Evolutionary conservation across 805 yeast species (phyloP).

Genomic region (Candida railenensis): DNA sequence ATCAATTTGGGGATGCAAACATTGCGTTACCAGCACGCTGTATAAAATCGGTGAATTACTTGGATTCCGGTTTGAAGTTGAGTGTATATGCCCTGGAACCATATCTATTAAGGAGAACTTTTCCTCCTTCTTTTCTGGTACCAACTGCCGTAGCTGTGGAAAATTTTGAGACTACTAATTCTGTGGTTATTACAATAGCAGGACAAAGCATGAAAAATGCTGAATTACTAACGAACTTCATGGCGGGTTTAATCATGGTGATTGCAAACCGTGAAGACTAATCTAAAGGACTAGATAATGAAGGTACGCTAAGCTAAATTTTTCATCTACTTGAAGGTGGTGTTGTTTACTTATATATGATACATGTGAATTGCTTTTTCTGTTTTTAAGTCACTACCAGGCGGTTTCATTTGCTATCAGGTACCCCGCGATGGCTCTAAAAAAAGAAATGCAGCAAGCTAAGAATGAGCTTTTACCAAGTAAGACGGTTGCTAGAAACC

Average conservation of each 20-base stretch:
- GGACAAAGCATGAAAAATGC: constrained; percentile 5
- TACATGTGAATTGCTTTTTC: neutral
- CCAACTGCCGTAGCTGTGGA: constrained; percentile 3
- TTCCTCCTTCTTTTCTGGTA: constrained; percentile 1
- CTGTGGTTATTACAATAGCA: constrained; percentile 3
- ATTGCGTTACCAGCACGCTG: neutral
- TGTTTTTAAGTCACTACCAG: neutral
- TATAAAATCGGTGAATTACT: neutral
- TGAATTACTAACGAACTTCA: constrained; percentile 5
- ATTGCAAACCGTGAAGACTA: too few relatives aligned
- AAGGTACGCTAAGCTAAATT: too few relatives aligned
- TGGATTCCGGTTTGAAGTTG: constrained; percentile 1
- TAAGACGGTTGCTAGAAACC: too few relatives aligned
- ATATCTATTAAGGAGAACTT: neutral
- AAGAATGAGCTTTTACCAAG: neutral
- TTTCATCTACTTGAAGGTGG: too few relatives aligned
- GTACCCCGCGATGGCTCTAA: neutral
- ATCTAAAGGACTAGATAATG: too few relatives aligned
- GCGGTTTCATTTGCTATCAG: neutral
- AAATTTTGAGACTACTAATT: constrained; percentile 2
- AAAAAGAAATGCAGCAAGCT: neutral
- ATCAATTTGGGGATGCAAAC: too few relatives aligned
- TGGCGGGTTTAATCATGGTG: neutral
- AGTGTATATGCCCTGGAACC: constrained; percentile 1
- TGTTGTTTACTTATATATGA: neutral